A percentile compares a stretch with the other conserved stretches of the same genome.
Evolutionary conservation across 2,329 filamentous ascomycete genomes (phyloP).

Genomic region (Cadophora gregata): DNA sequence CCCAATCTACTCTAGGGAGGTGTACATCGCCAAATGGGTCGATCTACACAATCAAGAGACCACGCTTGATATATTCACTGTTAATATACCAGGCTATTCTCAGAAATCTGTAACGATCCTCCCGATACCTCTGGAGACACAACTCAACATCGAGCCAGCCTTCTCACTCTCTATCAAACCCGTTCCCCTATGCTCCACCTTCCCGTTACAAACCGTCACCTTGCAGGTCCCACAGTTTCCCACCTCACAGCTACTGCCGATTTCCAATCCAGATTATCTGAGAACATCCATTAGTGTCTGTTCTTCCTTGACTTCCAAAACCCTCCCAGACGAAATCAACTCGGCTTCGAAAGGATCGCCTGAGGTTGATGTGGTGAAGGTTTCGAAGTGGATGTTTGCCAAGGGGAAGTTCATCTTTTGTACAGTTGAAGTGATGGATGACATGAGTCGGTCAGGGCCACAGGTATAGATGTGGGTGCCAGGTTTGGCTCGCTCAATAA

Average conservation of each 20-base stretch:
- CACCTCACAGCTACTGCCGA: constrained; percentile 49
- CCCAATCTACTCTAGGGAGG: no score
- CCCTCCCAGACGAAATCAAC: constrained; percentile 49
- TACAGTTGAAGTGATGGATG: constrained; percentile 52
- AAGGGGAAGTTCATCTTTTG: constrained; percentile 50
- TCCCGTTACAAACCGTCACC: constrained; percentile 46
- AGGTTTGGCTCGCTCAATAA: constrained; percentile 54
- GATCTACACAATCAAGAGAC: no score
- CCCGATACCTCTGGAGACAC: constrained; percentile 31
- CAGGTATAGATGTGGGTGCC: constrained; percentile 66
- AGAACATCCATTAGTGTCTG: constrained; percentile 50
- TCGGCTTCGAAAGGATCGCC: constrained; percentile 66
- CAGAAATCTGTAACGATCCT: constrained; percentile 27
- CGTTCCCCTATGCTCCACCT: constrained; percentile 48
- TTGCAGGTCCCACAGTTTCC: constrained; percentile 51
- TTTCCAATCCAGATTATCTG: constrained; percentile 47
- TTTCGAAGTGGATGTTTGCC: constrained; percentile 63
- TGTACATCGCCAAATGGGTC: no score
- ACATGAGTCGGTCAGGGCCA: constrained; percentile 62
- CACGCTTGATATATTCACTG: no score
- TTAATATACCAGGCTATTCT: not conserved
- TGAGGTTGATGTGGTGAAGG: constrained; percentile 57
- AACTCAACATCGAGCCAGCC: constrained; percentile 27
- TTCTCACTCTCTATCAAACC: constrained; percentile 47
- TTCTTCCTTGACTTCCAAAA: constrained; percentile 51